These are phyloP conservation scores for Massarina eburnea DNA, from an alignment of 2,329 filamentous ascomycete species.

Conservation along the genomic window DNA sequence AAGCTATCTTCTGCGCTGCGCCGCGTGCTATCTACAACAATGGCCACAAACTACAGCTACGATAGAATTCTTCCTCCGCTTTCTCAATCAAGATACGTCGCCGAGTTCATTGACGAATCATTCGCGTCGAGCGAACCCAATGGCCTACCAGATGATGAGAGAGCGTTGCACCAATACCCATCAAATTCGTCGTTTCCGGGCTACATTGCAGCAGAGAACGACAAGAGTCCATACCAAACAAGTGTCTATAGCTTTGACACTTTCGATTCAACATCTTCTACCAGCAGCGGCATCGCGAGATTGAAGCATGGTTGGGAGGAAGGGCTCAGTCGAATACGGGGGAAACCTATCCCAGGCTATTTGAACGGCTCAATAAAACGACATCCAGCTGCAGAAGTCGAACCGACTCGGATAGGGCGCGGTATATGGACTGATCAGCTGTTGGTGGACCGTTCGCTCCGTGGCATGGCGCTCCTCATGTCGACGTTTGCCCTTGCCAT, in stretches of 20 bases:
- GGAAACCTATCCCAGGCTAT: constrained; percentile 19
- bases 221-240: no score
- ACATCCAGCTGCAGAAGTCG: constrained; percentile 23
- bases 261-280: constrained; percentile 15
- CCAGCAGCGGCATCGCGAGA: constrained; percentile 16
- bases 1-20: no score
- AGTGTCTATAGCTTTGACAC: constrained; percentile 19
- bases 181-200: no score
- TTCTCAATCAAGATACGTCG: no score
- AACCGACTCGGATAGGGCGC: constrained; percentile 23
- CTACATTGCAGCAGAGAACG: no score
- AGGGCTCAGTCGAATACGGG: constrained; percentile 12
- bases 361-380: constrained; percentile 15
- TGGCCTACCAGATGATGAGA: no score
- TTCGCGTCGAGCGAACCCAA: no score
- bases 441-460: constrained; percentile 30
- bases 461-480: constrained; percentile 28
- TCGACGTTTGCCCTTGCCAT: constrained; percentile 16
- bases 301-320: constrained; percentile 17
- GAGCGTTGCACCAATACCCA: no score
- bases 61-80: no score
- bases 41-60: no score
- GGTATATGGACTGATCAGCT: constrained; percentile 34
- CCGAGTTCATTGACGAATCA: no score
- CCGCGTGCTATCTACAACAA: no score